Percentiles rank a stretch among this genome's conserved stretches.
These are phyloP conservation scores for Penicillium nucicola DNA, from an alignment of 495 filamentous ascomycete genomes.

Conservation along the genomic window DNA sequence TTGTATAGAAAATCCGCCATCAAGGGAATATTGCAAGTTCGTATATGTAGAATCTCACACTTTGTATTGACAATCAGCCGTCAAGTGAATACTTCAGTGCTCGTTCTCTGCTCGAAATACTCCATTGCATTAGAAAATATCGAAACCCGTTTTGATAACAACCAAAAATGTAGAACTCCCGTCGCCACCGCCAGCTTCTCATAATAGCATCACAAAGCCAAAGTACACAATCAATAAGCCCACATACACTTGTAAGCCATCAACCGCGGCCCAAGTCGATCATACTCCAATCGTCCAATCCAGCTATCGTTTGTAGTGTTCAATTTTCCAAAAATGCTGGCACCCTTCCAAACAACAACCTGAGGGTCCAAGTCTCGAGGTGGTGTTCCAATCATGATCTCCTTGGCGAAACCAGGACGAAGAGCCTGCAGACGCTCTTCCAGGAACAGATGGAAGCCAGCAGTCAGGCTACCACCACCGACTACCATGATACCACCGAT, in stretches of 20 bases:
- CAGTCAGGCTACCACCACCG: constrained; percentile 81
- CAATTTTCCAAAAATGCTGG: constrained; percentile 94
- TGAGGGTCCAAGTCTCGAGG: constrained; percentile 92
- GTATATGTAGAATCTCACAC: too few species aligned
- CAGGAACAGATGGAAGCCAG: constrained; percentile 69
- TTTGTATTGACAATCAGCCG: too few species aligned
- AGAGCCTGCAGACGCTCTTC: constrained; percentile 73
- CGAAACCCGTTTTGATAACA: neutral
- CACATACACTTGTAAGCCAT: constrained; percentile 89
- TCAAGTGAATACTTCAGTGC: too few species aligned
- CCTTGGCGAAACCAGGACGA: constrained; percentile 68
- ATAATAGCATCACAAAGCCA: constrained; percentile 10
- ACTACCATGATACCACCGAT: constrained; percentile 93
- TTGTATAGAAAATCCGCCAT: too few species aligned
- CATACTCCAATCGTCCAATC: constrained; percentile 86
- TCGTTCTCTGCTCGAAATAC: constrained; percentile 3
- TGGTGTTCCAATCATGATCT: constrained; percentile 83
- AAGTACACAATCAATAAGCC: constrained; percentile 50
- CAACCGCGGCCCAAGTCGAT: constrained; percentile 74
- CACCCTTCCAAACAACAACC: constrained; percentile 96
- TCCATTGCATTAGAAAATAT: constrained; percentile 9
- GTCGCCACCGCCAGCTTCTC: neutral
- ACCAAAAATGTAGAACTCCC: constrained; percentile 6
- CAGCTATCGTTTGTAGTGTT: constrained; percentile 84
- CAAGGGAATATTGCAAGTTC: too few species aligned